A percentile compares a stretch with the other conserved stretches of the same genome.
phyloP scores from a whole-genome alignment of 306 rosid genomes.

The Gleditsia sinensis region DNA sequence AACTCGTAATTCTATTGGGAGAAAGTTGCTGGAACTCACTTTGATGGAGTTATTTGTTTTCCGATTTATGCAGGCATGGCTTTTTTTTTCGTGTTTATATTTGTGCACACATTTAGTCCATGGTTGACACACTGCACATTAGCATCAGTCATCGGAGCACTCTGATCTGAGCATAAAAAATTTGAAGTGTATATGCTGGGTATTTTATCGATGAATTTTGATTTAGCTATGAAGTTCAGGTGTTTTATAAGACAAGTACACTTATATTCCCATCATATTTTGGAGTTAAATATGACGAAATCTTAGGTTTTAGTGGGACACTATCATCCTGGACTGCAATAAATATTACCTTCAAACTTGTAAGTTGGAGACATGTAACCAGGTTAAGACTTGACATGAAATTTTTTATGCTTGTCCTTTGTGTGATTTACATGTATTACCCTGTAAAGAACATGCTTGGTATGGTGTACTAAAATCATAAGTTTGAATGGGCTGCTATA shows the following conservation, averaged over 20 bases:
- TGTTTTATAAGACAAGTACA: conserved; percentile 4
- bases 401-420: conserved; percentile 4
- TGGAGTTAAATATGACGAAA: conserved; percentile 12
- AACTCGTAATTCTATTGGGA: conserved; percentile 87
- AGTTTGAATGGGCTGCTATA: neutral
- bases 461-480: neutral
- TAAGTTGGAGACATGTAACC: conserved; percentile 5
- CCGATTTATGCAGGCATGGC: conserved; percentile 89
- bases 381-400: conserved; percentile 12
- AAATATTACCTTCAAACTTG: neutral
- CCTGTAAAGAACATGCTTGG: conserved; percentile 10
- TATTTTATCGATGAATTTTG: neutral
- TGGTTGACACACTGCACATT: neutral
- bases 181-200: neutral
- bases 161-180: neutral
- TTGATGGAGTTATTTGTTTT: conserved; percentile 78
- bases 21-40: conserved; percentile 82
- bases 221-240: neutral
- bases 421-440: conserved; percentile 5
- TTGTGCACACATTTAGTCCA: neutral
- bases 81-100: conserved; percentile 16
- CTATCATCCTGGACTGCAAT: conserved; percentile 5
- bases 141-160: neutral
- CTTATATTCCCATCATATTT: conserved; percentile 12
- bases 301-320: conserved; percentile 16